Conservation (phyloP, 768 basidiomycete genomes). For the Ramaria rubella region DNA sequence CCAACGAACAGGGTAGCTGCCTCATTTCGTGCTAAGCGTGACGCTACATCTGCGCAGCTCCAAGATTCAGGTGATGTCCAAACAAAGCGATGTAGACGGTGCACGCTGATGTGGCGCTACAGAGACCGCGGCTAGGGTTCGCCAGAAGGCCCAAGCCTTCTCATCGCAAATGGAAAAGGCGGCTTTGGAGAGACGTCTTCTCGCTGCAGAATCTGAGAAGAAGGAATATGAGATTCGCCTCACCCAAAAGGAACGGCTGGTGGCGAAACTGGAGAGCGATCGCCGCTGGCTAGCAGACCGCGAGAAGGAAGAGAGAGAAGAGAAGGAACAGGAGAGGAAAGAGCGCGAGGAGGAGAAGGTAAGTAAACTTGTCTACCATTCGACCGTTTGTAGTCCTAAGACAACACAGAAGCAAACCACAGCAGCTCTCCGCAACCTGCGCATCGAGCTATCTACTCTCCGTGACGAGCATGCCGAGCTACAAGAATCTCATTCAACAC, state of each 20-base stretch:
- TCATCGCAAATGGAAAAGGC: constrained; percentile 55
- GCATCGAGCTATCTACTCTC: constrained; percentile 42
- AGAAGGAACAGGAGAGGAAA: constrained; percentile 51
- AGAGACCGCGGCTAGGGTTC: constrained; percentile 1
- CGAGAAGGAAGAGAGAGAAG: constrained; percentile 61
- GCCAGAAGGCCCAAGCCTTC: constrained; percentile 36
- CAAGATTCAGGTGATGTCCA: not conserved
- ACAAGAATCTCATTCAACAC: constrained; percentile 43
- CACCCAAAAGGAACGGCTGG: constrained; percentile 52
- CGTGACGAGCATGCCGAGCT: constrained; percentile 57
- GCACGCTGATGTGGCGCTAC: not conserved
- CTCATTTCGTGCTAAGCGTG: not conserved
- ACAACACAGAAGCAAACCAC: constrained; percentile 40
- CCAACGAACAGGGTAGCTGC: constrained; percentile 3
- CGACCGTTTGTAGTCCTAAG: not conserved
- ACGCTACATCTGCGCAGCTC: constrained; percentile 2
- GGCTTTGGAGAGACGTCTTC: constrained; percentile 60
- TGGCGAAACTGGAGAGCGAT: constrained; percentile 66
- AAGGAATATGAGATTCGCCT: constrained; percentile 62
- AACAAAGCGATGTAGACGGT: not conserved
- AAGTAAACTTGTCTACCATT: constrained; percentile 14
- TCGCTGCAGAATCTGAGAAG: constrained; percentile 53
- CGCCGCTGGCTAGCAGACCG: constrained; percentile 61
- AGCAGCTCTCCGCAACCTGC: constrained; percentile 44
- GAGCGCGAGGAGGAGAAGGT: constrained; percentile 58